Base-by-base conservation (phyloP, 1,139 yeast species). In the Yamadazyma blattariae region DNA sequence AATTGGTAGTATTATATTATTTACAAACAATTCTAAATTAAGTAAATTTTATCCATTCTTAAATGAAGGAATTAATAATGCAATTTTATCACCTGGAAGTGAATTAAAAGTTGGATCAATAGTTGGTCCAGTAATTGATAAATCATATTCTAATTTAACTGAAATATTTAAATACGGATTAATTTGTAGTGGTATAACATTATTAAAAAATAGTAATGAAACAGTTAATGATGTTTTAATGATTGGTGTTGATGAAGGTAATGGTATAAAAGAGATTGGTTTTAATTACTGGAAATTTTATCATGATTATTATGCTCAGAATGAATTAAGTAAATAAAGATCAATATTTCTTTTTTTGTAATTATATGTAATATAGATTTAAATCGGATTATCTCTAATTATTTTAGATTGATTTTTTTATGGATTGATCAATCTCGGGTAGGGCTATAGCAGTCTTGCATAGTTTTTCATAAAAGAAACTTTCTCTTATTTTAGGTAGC, bases 101-200 rank as follows among this genome's bases (percentile, higher is more conserved):
- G 29, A 19, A n/a, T 19, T 27, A 4, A 36, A 25, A 30, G 62
- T 75, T 16, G 82, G 82, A 8, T 82, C 79, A 1, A 60, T 79
- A n/a, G 62, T 78, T 21, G 82, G 79, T 2, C 70, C 80, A 1
- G 64, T 78, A 14, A 72, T 77, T 23, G 82, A 77, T 45, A 77
- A 77, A 15, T 66, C 68, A 41, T 78, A 77, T 52, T 66, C 75
- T 17, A 76, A 74, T 40, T 64, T 77, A 46, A 69, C 76, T 4
- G 78, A 74, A 35, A 76, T 77, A 5, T 74, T 78, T 52, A 73
- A 71, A 37, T 64, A 72, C 42, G 85, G 84, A 2, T 63, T 79
- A 37, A 71, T 79, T 7, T 76, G 82, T 44, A 73, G 82, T 39
- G 82, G 77, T 4, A 73, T 79, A 25, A 71, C 81, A 5, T 73